These are phyloP conservation scores for Cladosporium sp. DNA, from an alignment of 2,329 filamentous ascomycete genomes.

Conservation along the genomic window DNA sequence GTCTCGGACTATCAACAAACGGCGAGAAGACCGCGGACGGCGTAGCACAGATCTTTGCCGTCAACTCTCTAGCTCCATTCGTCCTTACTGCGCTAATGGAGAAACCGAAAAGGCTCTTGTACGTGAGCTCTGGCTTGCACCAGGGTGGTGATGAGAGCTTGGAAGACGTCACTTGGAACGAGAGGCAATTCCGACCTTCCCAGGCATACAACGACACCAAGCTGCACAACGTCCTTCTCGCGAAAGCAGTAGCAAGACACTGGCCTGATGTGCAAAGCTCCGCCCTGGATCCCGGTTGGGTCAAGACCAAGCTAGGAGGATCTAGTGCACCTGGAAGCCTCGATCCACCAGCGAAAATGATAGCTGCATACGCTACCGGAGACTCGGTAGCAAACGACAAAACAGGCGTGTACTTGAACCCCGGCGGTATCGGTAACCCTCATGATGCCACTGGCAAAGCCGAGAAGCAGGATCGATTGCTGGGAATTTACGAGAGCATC, in stretches of 20 bases:
- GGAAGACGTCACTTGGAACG: conserved; percentile 42
- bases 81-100: conserved; percentile 54
- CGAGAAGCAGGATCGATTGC: conserved; percentile 46
- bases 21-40: conserved; percentile 48
- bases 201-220: conserved; percentile 57
- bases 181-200: conserved; percentile 38
- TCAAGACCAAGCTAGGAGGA: conserved; percentile 48
- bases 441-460: conserved; percentile 40
- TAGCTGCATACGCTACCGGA: conserved; percentile 51
- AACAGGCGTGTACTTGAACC: conserved; percentile 42
- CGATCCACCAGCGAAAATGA: conserved; percentile 50
- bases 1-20: conserved; percentile 46
- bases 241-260: conserved; percentile 54
- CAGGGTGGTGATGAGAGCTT: conserved; percentile 47
- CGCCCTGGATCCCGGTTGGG: conserved; percentile 49
- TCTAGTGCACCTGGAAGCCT: conserved; percentile 48
- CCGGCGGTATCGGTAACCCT: conserved; percentile 28
- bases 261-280: conserved; percentile 50
- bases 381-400: conserved; percentile 39
- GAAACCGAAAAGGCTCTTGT: conserved; percentile 53
- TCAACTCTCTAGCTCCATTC: conserved; percentile 61
- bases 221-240: conserved; percentile 57
- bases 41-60: conserved; percentile 53
- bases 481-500: conserved; percentile 41
- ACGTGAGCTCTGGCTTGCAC: conserved; percentile 55